A percentile compares a stretch with the other conserved stretches of the same genome.
Evolutionary conservation across 129 eudicot species (phyloP).

Genomic region (Flaveria sonorensis): DNA sequence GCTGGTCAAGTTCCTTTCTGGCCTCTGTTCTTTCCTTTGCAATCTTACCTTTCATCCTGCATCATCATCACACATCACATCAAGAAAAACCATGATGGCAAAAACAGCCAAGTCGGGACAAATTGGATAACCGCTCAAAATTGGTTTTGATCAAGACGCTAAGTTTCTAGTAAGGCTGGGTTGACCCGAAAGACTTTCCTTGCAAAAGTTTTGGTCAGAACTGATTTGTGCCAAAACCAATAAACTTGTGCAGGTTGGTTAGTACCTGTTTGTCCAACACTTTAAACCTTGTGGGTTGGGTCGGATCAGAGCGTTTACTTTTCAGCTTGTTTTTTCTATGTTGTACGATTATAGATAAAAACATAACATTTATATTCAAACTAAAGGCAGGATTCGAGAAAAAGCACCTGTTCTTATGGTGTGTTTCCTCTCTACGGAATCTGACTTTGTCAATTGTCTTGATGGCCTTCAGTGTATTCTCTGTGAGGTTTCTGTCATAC

Average conservation of each 20-base stretch:
- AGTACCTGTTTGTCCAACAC: neutral
- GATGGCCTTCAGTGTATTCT: constrained; percentile 75
- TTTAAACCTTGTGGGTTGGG: neutral
- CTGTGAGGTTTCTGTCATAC: constrained; percentile 78
- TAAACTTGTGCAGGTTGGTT: neutral
- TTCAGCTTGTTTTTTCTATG: neutral
- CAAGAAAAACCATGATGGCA: neutral
- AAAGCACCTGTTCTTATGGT: constrained; percentile 52
- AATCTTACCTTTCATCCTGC: constrained; percentile 57
- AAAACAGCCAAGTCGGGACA: neutral
- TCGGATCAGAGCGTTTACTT: neutral
- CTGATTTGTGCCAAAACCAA: neutral
- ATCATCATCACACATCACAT: neutral
- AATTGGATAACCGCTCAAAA: neutral
- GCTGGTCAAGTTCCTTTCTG: constrained; percentile 54
- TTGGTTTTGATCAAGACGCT: neutral
- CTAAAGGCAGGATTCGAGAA: neutral
- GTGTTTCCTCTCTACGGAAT: constrained; percentile 48
- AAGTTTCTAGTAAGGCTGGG: neutral
- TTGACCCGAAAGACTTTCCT: neutral
- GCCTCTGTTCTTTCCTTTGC: constrained; percentile 47
- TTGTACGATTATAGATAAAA: neutral
- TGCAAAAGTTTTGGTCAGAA: neutral
- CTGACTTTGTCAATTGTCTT: constrained; percentile 65
- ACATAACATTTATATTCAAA: neutral